A percentile compares a stretch with the other conserved stretches of the same genome.
These are phyloP conservation scores for Coffea canephora DNA, from an alignment of 257 asterid species.

Conservation along the genomic window DNA sequence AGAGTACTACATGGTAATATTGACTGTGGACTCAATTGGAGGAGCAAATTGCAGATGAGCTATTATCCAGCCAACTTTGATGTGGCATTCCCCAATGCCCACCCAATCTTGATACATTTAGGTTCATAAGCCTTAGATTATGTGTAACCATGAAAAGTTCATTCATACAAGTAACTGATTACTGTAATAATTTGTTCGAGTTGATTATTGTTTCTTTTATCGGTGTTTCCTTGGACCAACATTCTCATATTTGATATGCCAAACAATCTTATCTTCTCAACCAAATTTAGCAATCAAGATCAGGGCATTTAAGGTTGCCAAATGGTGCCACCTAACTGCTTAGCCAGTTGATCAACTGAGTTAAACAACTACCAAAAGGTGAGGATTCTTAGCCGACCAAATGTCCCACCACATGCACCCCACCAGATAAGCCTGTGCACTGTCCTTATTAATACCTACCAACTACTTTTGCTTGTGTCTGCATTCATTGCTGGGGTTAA, in stretches of 20 bases:
- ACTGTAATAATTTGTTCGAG: neutral
- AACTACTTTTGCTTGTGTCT: slow-evolving; percentile 17
- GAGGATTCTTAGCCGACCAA: slow-evolving; percentile 12
- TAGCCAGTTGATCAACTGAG: slow-evolving; percentile 6
- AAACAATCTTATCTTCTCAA: neutral
- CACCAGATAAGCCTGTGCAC: slow-evolving; percentile 3
- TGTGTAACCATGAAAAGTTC: neutral
- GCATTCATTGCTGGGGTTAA: neutral
- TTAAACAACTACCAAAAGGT: slow-evolving; percentile 1
- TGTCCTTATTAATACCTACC: slow-evolving; percentile 18
- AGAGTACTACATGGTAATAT: slow-evolving; percentile 20
- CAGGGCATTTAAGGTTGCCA: neutral
- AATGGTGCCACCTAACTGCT: neutral
- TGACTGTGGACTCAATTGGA: neutral
- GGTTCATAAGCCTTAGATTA: neutral
- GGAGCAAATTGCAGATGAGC: neutral
- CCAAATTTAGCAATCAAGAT: neutral
- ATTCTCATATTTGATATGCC: neutral
- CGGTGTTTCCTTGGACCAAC: neutral
- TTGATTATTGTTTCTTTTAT: neutral
- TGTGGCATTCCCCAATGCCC: neutral
- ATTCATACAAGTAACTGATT: neutral
- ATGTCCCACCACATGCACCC: slow-evolving; percentile 33
- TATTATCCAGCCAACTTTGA: neutral
- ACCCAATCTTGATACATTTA: neutral